These are phyloP conservation scores for Malus hybrid DNA, from an alignment of 331 rosid genomes.

Conservation along the genomic window DNA sequence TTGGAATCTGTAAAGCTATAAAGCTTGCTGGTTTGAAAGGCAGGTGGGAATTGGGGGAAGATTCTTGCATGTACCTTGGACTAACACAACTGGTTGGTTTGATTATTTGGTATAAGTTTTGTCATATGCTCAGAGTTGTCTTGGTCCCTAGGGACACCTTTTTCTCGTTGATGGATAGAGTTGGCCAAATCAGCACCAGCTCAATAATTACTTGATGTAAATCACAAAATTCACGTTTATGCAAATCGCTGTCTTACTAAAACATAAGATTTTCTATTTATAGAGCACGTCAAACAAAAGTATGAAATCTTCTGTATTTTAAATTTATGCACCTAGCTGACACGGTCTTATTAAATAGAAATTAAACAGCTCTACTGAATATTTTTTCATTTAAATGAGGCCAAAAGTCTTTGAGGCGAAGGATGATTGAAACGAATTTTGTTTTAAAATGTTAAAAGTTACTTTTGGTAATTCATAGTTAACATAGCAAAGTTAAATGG, in stretches of 20 bases:
- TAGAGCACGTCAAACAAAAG: too few species aligned
- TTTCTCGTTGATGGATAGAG: background rate
- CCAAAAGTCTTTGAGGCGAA: background rate
- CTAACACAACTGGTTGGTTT: conserved; percentile 29
- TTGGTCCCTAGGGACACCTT: background rate
- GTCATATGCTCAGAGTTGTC: background rate
- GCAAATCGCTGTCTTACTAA: too few species aligned
- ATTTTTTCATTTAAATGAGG: background rate
- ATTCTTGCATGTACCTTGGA: background rate
- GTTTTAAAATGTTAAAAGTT: background rate
- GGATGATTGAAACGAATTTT: background rate
- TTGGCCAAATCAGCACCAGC: conserved; percentile 4
- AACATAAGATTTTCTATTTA: too few species aligned
- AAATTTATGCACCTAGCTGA: too few species aligned
- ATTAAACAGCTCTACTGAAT: too few species aligned
- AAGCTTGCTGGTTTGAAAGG: conserved; percentile 39
- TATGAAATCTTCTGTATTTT: too few species aligned
- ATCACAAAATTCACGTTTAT: background rate
- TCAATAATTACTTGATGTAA: background rate
- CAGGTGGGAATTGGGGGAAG: conserved; percentile 14
- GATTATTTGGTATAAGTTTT: conserved; percentile 22
- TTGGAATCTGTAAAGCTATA: background rate
- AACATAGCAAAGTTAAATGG: background rate
- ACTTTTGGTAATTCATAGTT: too few species aligned
- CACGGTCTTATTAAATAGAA: too few species aligned